These are phyloP conservation scores for Collybia sordida DNA, from an alignment of 768 basidiomycete species.

Conservation along the genomic window DNA sequence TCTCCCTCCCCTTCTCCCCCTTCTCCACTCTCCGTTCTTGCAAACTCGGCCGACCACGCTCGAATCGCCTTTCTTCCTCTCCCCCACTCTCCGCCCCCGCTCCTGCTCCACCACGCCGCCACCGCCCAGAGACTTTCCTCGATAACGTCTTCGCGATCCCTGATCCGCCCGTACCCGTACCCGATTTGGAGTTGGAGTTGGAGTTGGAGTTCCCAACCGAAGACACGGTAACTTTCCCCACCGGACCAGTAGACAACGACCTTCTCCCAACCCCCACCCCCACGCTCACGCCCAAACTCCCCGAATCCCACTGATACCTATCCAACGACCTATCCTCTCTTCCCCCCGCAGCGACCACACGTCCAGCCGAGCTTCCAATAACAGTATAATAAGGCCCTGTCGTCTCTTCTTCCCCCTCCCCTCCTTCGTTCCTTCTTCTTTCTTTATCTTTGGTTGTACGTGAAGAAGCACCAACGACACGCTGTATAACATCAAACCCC, in stretches of 20 bases:
- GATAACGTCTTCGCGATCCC: constrained; percentile 25
- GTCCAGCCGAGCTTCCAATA: constrained; percentile 46
- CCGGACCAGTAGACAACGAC: not conserved
- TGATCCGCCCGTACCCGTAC: constrained; percentile 5
- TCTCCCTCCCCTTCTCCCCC: constrained; percentile 10
- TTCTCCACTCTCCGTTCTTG: constrained; percentile 27
- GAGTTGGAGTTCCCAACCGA: constrained; percentile 5
- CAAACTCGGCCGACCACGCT: constrained; percentile 26
- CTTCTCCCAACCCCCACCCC: not conserved
- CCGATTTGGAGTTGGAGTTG: not conserved
- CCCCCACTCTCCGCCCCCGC: constrained; percentile 7
- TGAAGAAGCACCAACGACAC: not conserved
- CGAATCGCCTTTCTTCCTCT: not conserved
- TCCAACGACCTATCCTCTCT: constrained; percentile 36
- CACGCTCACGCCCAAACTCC: not conserved
- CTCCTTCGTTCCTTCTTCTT: constrained; percentile 6
- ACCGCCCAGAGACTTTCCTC: constrained; percentile 35
- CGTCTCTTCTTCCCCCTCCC: constrained; percentile 18
- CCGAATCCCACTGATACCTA: constrained; percentile 6
- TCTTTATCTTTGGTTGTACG: not conserved
- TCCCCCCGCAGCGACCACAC: constrained; percentile 42
- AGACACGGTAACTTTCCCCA: not conserved
- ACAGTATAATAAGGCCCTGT: constrained; percentile 56
- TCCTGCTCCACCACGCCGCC: constrained; percentile 21
- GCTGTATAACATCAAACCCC: constrained; percentile 10